Base-by-base conservation (phyloP, 2,329 filamentous ascomycete genomes). In the Aspergillus sp. region DNA sequence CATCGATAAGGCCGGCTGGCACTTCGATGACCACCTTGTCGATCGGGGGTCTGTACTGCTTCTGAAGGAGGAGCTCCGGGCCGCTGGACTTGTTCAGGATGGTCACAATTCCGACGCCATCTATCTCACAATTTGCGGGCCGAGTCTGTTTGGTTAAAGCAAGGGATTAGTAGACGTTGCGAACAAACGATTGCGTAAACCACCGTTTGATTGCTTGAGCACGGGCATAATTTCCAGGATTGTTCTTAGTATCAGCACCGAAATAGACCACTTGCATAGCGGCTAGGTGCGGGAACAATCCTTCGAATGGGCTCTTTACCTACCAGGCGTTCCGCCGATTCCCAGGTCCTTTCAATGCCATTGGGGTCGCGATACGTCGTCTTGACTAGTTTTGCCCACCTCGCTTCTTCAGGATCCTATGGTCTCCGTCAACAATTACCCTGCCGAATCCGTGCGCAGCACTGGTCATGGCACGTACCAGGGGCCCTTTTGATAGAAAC, bases 41-140 rank as follows among this genome's bases (percentile, higher is more conserved):
- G 40, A 85, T 79, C 0, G 84, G 84, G 0, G 85, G 84, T 4
- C 85, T 79, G 68, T 85, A 87, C 65, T 87, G 82, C 58, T 85
- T 78, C 60, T 85, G 81, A 49, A 86, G 77, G 49, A 86, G 76
- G 41, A 80, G 60, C 63, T 79, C 72, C 31, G 76, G 70, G 12
- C 84, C 83, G 37, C 77, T 79, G 1, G 79, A 71, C 4, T 86
- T 82, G 27, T 79, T 78, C 33, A 84, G 75, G 54, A 85, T 85
- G 25, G 84, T 83, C 15, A 87, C 82, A 27, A 84, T 84, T 55
- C 86, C 85, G 8, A 87, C 80, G 48, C 83, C 84, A 44, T 82
- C 80, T 41, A 81, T 79, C 12, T 79, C 78, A 43, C 82, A 80
- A 21, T 81, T 84, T 60, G 82, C 80, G 31, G 77, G 77, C 8